Percentiles rank a stretch among this genome's conserved stretches.
phyloP scores from a whole-genome alignment of 2,329 filamentous ascomycete species.

The Decorospora gaudefroyi region DNA sequence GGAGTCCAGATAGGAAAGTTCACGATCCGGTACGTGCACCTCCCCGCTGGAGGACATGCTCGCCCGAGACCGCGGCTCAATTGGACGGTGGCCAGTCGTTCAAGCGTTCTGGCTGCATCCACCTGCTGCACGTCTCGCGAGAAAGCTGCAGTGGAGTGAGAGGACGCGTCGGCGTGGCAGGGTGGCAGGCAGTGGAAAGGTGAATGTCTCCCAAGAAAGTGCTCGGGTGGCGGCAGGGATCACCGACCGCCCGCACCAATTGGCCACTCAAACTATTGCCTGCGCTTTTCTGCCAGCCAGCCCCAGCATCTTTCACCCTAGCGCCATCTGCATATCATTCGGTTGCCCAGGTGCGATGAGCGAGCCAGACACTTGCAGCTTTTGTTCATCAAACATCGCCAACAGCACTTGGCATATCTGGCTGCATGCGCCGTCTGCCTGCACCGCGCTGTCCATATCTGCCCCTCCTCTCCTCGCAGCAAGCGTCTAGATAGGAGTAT shows the following conservation, averaged over 20 bases:
- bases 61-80: conserved; percentile 8
- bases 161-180: neutral
- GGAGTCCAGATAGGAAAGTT: conserved; percentile 17
- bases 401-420: conserved; percentile 19
- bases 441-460: conserved; percentile 15
- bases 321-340: conserved; percentile 4
- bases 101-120: neutral
- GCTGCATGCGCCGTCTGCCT: conserved; percentile 21
- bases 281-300: neutral
- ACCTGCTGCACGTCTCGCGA: conserved; percentile 16
- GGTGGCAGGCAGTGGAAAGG: neutral
- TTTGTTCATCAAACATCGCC: conserved; percentile 19
- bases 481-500: conserved; percentile 14
- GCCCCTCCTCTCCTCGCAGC: conserved; percentile 24
- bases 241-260: neutral
- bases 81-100: conserved; percentile 5
- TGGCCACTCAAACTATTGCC: neutral
- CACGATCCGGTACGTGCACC: conserved; percentile 17
- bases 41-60: conserved; percentile 4
- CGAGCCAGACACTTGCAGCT: conserved; percentile 13
- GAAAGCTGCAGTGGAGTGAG: conserved; percentile 17
- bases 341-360: neutral
- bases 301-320: conserved; percentile 10
- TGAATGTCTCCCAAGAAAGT: neutral
- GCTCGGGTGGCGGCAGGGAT: conserved; percentile 3